Evolutionary conservation across 2,329 filamentous ascomycete species (phyloP), one percentile per base, ranked within the genome.

Genomic region (Penicillium sp.): DNA sequence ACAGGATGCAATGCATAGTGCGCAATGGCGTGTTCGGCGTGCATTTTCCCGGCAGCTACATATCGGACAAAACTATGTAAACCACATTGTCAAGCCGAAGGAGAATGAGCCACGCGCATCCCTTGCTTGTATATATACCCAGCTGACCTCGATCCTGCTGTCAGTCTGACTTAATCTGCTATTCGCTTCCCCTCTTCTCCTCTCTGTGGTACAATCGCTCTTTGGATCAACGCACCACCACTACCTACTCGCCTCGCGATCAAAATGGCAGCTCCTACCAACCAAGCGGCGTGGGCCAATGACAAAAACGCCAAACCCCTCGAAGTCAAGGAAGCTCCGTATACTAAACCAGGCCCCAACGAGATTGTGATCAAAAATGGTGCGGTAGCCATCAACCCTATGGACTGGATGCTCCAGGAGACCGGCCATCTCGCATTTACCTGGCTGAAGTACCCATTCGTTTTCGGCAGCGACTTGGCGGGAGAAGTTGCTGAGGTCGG

Each of bases 341-440:
- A 61, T 21, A 57, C 63, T 5, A 55, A 52, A 14, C 63, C 63
- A 11, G 55, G 50, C 7, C 40, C 51, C 8, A 59, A 55, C n/a
- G 55, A 66, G 40, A 48, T 65, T 16, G 40, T 65, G 14, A 57
- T 66, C 52, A 60, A 56, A 40, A 64, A 61, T 56, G 42, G 52
- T 20, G 64, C 64, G 6, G 55, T 65, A n/a, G 62, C 64, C 7
- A 62, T 66, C 49, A 65, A 65, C 38, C 64, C 64, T 3, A 50
- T 66, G 7, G 75, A 78, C 59, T 68, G 63, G 51, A 63, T 64
- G 8, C 65, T 73, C 20, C 68, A 72, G 33, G 68, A 65, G 46
- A 47, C 20, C 1, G 57, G 54, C 21, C 7, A 47, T 7, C 21
- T 47, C 12, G 33, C 23, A 5, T 65, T 57, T 24, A 51, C 55